Percentiles rank a stretch among this genome's conserved stretches.
Conservation (phyloP, 176 grass and related monocot genomes). For the Luzula sylvatica region DNA sequence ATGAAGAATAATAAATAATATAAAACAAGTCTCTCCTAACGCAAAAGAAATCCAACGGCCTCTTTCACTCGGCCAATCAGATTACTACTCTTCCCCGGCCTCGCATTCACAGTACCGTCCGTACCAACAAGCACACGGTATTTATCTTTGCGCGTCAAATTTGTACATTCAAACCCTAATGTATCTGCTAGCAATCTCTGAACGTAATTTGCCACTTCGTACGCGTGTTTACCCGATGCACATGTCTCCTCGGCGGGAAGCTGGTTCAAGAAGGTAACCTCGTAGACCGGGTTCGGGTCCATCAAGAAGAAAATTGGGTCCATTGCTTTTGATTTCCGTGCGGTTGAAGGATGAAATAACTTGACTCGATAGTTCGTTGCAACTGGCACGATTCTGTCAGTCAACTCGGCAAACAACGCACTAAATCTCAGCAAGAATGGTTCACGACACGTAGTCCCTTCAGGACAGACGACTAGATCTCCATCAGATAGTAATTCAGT, state of each 20-base stretch:
- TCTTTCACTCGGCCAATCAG: conserved; percentile 19
- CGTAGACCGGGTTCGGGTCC: conserved; percentile 79
- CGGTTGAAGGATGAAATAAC: conserved; percentile 91
- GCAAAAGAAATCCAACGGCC: conserved; percentile 27
- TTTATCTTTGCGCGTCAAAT: conserved; percentile 81
- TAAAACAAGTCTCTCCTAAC: conserved; percentile 10
- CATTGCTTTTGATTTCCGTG: conserved; percentile 91
- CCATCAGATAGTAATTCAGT: conserved; percentile 36
- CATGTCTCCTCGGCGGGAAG: conserved; percentile 69
- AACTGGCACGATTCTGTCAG: conserved; percentile 83
- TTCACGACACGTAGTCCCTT: conserved; percentile 92
- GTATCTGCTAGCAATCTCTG: conserved; percentile 71
- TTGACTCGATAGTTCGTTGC: conserved; percentile 77
- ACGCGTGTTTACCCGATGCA: conserved; percentile 47
- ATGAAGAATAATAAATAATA: too few relatives aligned
- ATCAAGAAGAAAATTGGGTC: conserved; percentile 99
- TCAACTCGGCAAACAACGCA: conserved; percentile 92
- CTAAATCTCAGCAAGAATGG: conserved; percentile 85
- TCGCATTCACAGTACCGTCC: conserved; percentile 50
- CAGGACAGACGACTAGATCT: conserved; percentile 83
- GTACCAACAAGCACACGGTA: conserved; percentile 81
- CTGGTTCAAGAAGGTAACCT: conserved; percentile 89
- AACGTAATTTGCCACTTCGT: conserved; percentile 91
- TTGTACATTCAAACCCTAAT: conserved; percentile 97
- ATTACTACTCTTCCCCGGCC: conserved; percentile 19